Base-by-base conservation (phyloP, 306 rosid genomes). In the Dryas octopetala region DNA sequence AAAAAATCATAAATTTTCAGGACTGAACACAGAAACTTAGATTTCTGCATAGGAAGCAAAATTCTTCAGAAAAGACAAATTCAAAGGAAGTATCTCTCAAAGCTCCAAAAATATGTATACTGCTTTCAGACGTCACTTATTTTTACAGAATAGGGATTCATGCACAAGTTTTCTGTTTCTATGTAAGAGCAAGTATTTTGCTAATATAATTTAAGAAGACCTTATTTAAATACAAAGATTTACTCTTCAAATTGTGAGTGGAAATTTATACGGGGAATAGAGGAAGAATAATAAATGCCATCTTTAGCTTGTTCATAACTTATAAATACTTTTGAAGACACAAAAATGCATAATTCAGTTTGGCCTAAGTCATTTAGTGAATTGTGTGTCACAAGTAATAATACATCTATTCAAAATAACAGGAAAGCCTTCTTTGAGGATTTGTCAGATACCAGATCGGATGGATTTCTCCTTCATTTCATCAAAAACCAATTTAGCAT, bases 401-500 rank as follows among this genome's bases (percentile, higher is more conserved):
- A 9, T 32, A 51, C 2, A 3, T 4, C 52, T 38, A 52, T 12
- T 23, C 9, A 6, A 51, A 48, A 16, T 32, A 67, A 68, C 55
- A 23, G 71, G 78, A 48, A 68, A 26, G 62, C 66, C 0, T 19
- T 19, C 23, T 19, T 74, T 63, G 72, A 85, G 65, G 70, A 69
- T 81, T 61, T 74, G 65, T 63, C 62, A 67, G 86, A 74, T 85
- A 86, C 98, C 93, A 79, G 97, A 86, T 78, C 46, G 86, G 53
- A 91, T 78, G 11, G 80, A 43, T 63, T 90, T 91, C 64, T 74
- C 74, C 82, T 72, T 87, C 90, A 91, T 85, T 81, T 87, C 88
- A 46, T 83, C 85, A 82, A 94, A 94, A 76, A 88, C 73, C 82
- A 81, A 65, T 77, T 88, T 90, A 63, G 97, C 98, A 76, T 91